Percentiles rank a stretch among this genome's conserved stretches.
phyloP scores from a whole-genome alignment of 192 early-diverging fungal species.

The Globomyces pollinis-pini region DNA sequence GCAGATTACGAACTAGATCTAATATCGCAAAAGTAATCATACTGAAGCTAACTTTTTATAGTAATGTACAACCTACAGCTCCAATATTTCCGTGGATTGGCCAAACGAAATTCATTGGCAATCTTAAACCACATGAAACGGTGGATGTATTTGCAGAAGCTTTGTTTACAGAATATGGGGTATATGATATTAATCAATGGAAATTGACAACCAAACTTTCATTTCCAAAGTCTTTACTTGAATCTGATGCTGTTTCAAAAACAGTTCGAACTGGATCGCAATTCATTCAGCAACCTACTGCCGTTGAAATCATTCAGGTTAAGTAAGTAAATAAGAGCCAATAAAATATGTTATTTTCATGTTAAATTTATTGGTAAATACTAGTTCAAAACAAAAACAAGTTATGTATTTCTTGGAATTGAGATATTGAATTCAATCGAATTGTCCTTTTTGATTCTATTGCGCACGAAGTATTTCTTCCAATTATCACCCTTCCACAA shows the following conservation, averaged over 20 bases:
- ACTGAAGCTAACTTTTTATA: constrained; percentile 7
- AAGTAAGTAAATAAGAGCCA: background rate
- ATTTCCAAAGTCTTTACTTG: background rate
- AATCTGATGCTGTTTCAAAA: background rate
- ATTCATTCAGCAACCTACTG: background rate
- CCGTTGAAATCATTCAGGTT: background rate
- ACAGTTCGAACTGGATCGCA: background rate
- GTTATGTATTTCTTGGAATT: background rate
- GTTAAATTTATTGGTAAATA: background rate
- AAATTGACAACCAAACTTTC: constrained; percentile 23
- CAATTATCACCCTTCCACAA: background rate
- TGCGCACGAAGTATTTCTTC: background rate
- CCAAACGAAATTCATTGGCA: constrained; percentile 43
- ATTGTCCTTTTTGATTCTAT: background rate
- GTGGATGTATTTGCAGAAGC: constrained; percentile 37
- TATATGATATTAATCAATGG: constrained; percentile 76
- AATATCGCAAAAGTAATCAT: background rate
- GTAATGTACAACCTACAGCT: constrained; percentile 6
- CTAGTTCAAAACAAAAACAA: too few species aligned
- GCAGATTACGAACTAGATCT: constrained; percentile 53
- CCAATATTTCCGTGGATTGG: constrained; percentile 57
- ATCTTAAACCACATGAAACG: constrained; percentile 47
- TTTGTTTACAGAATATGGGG: constrained; percentile 51
- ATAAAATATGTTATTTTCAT: background rate
- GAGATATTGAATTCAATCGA: background rate